phyloP scores from a whole-genome alignment of 2,329 filamentous ascomycete species.

The Fusarium tuaranense region DNA sequence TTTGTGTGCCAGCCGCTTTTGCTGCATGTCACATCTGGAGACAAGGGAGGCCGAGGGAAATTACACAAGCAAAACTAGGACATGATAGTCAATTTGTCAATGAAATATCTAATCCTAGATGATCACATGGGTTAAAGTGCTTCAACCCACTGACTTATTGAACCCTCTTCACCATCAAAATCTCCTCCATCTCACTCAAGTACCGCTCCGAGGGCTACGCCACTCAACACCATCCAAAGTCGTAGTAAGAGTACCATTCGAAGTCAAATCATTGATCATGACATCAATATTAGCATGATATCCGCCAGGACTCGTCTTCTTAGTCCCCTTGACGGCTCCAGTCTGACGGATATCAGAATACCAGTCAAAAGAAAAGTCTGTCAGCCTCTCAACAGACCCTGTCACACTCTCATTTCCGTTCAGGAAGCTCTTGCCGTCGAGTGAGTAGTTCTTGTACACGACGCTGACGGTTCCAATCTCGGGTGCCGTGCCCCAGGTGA shows the following conservation, averaged over 20 bases:
- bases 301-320: slow-evolving; percentile 48
- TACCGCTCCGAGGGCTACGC: background rate
- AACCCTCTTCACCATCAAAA: background rate
- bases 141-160: background rate
- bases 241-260: slow-evolving; percentile 22
- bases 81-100: background rate
- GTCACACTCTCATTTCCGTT: slow-evolving; percentile 17
- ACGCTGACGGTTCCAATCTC: background rate
- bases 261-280: slow-evolving; percentile 17
- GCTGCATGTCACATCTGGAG: background rate
- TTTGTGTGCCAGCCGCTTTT: background rate
- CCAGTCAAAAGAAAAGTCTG: slow-evolving; percentile 48
- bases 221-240: slow-evolving; percentile 7
- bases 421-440: slow-evolving; percentile 4
- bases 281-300: slow-evolving; percentile 18
- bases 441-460: slow-evolving; percentile 9
- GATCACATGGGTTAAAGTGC: background rate
- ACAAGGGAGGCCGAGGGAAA: background rate
- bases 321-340: slow-evolving; percentile 47
- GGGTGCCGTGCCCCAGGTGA: background rate
- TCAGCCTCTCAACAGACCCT: background rate
- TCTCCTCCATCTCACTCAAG: background rate
- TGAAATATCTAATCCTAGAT: background rate
- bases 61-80: background rate
- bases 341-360: slow-evolving; percentile 52